Percentiles rank a stretch among this genome's conserved stretches.
phyloP scores from a whole-genome alignment of 495 filamentous ascomycete species.

The Cladorrhinum samala region DNA sequence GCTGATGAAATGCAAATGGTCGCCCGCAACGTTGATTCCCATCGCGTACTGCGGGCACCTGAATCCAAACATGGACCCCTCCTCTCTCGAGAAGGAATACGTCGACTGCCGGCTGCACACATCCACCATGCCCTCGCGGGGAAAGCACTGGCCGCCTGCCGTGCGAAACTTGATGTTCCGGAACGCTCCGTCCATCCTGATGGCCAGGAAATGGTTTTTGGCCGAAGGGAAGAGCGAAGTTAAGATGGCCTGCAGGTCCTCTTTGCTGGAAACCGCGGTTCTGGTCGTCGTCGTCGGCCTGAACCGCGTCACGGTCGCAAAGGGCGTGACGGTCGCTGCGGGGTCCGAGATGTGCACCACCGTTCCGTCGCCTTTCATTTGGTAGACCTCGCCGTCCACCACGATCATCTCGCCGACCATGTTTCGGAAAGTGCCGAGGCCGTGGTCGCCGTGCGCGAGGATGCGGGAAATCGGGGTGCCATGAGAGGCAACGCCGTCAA shows the following conservation, averaged over 20 bases:
- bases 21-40: conserved; percentile 45
- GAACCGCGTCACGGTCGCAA: conserved; percentile 41
- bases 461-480: conserved; percentile 34
- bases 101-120: conserved; percentile 37
- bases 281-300: conserved; percentile 16
- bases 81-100: conserved; percentile 28
- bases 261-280: conserved; percentile 27
- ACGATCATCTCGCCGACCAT: conserved; percentile 50
- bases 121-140: conserved; percentile 35
- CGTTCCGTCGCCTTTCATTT: conserved; percentile 38
- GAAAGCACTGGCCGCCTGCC: conserved; percentile 27
- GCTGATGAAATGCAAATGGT: conserved; percentile 48
- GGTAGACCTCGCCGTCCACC: conserved; percentile 42
- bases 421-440: conserved; percentile 44
- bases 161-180: conserved; percentile 33
- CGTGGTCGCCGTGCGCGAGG: conserved; percentile 41
- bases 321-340: conserved; percentile 29
- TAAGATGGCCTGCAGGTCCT: conserved; percentile 31
- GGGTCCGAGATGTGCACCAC: conserved; percentile 23
- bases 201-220: conserved; percentile 35
- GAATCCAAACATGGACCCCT: conserved; percentile 45
- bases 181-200: conserved; percentile 36
- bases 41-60: conserved; percentile 40
- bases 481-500: conserved; percentile 42
- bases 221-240: conserved; percentile 29